Evolutionary conservation across 2,329 filamentous ascomycete species (phyloP), one percentile per base, ranked within the genome.

Genomic region (Sporothrix sp.): DNA sequence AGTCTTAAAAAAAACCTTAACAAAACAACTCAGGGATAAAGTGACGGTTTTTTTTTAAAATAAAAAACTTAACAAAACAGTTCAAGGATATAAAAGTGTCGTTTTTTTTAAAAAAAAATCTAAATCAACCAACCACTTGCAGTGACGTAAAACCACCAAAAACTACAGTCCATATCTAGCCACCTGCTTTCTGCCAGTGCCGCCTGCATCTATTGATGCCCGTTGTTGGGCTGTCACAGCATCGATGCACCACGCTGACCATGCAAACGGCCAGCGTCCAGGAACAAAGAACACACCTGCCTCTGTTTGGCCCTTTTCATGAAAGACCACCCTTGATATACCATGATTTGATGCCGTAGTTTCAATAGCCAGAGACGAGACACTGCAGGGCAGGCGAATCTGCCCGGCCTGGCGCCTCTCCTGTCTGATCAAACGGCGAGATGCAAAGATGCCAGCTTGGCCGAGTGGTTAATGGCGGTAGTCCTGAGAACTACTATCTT

Each of bases 401-500:
- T 25, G 16, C 18, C 30, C 16, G 32, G 4, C 25, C 8, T n/a
- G 28, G 13, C 9, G 16, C 44, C 39, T 25, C 39, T 21, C 39
- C n/a, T 7, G 18, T 4, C 25, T 36, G 30, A 23, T 4, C 51
- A 43, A 50, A 43, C 37, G 30, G 33, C 16, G 39, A 35, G 11
- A 43, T 38, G 32, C 28, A 36, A 47, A 50, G 32, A 27, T 32
- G 56, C 56, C 54, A 56, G 54, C 18, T 58, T 58, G 56, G 56
- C 56, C 56, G 56, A 58, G 54, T 54, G 52, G 52, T 56, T 51
- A 39, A 57, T 38, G 56, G 56, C 56, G 54, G 54, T 43, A 56
- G 56, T 56, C 54, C 47, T 58, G 56, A 58, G 56, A 54, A 55
- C 56, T 55, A 43, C 43, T 56, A 56, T 55, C 54, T n/a, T n/a